A percentile compares a stretch with the other conserved stretches of the same genome.
Conservation (phyloP, 176 grass and related monocot species). For the Areca catechu region DNA sequence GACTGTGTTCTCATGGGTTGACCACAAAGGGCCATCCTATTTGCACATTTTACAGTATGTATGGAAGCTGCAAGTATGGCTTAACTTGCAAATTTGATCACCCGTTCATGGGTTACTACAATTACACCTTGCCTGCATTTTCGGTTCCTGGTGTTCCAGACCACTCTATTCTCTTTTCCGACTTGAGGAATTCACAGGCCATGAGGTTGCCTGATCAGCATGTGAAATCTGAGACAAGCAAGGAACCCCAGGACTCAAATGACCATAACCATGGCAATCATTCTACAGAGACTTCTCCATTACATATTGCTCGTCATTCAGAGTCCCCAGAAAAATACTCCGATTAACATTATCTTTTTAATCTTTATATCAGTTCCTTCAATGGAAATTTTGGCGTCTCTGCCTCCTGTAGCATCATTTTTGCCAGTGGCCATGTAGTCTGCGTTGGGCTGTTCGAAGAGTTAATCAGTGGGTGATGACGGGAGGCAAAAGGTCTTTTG, state of each 20-base stretch:
- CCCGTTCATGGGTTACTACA: conserved; percentile 8
- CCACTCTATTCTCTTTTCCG: background rate
- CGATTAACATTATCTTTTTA: conserved; percentile 1
- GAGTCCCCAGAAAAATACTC: background rate
- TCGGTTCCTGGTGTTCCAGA: background rate
- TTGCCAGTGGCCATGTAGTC: too few species aligned
- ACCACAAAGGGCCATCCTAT: conserved; percentile 3
- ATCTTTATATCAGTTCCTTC: background rate
- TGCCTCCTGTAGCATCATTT: background rate
- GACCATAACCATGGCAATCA: background rate
- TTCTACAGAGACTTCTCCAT: conserved; percentile 1
- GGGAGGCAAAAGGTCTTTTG: background rate
- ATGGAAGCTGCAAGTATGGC: conserved; percentile 14
- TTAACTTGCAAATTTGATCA: conserved; percentile 18
- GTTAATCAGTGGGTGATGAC: background rate
- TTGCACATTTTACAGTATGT: conserved; percentile 9
- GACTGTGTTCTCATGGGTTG: background rate
- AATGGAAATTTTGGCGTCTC: background rate
- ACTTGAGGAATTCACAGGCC: background rate
- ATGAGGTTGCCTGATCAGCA: conserved; percentile 9
- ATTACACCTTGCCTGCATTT: conserved; percentile 5
- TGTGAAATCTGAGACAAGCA: background rate
- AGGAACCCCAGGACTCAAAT: background rate
- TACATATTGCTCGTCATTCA: background rate
- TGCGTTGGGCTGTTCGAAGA: background rate